phyloP scores from a whole-genome alignment of 129 eudicot genomes.

The Erigeron canadensis region DNA sequence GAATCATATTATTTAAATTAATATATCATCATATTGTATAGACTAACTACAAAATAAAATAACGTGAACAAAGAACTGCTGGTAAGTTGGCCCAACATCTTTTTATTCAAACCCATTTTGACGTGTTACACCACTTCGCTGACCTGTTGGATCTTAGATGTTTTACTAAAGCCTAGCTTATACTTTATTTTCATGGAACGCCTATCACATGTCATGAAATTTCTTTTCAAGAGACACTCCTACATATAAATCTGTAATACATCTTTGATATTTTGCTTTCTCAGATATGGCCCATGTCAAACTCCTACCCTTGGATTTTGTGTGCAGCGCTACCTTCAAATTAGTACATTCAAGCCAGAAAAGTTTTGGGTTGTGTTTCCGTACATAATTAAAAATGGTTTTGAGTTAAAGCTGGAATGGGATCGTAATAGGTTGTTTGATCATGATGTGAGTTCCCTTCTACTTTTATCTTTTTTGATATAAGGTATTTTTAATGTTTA shows the following conservation, averaged over 20 bases:
- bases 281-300: constrained; percentile 97
- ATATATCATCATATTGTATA: no score
- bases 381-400: constrained; percentile 64
- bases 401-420: constrained; percentile 90
- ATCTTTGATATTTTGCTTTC: constrained; percentile 23
- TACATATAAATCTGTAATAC: background rate
- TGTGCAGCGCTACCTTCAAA: constrained; percentile 87
- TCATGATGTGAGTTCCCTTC: constrained; percentile 55
- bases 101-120: background rate
- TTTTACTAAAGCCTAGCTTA: background rate
- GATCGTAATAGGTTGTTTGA: constrained; percentile 80
- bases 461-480: constrained; percentile 18
- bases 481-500: background rate
- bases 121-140: no score
- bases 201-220: constrained; percentile 5
- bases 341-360: constrained; percentile 86
- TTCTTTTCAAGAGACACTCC: background rate
- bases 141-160: background rate
- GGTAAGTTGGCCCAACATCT: no score
- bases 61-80: no score
- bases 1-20: no score
- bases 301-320: constrained; percentile 99
- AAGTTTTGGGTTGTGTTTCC: constrained; percentile 84
- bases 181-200: background rate
- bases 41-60: no score